Conservation (phyloP, 768 basidiomycete genomes). For the Obba rivulosa region DNA sequence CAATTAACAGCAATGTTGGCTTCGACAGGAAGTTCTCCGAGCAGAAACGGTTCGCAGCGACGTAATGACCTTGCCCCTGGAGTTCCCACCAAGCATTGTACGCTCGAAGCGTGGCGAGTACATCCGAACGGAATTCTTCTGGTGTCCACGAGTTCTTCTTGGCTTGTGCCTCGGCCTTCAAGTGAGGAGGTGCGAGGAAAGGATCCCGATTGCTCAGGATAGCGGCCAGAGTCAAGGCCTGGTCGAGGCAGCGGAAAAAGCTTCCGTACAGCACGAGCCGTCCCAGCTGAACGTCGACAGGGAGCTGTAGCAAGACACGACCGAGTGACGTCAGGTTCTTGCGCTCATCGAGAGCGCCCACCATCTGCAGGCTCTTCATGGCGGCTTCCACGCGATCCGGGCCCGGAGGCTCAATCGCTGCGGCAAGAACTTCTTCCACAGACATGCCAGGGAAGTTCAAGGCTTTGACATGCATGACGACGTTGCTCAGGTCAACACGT, state of each 20-base stretch:
- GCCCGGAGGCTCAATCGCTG: constrained; percentile 86
- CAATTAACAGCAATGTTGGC: constrained; percentile 75
- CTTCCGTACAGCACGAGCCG: constrained; percentile 84
- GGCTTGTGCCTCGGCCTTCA: constrained; percentile 63
- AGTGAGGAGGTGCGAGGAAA: constrained; percentile 77
- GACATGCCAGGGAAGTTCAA: constrained; percentile 82
- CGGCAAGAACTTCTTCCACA: constrained; percentile 81
- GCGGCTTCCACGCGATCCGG: constrained; percentile 71
- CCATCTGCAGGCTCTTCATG: constrained; percentile 73
- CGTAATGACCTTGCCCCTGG: constrained; percentile 61
- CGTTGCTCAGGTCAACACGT: constrained; percentile 80
- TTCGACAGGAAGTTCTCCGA: constrained; percentile 84
- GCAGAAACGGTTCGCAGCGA: constrained; percentile 69
- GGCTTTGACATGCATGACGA: constrained; percentile 96
- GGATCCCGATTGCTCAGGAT: constrained; percentile 88
- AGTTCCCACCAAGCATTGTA: constrained; percentile 78
- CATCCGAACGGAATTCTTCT: constrained; percentile 77
- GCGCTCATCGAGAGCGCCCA: constrained; percentile 75
- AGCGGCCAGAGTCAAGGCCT: constrained; percentile 85
- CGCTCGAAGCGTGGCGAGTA: constrained; percentile 71
- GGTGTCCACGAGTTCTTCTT: constrained; percentile 79
- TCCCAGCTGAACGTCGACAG: constrained; percentile 87
- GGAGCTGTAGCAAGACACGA: constrained; percentile 80
- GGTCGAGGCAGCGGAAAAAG: constrained; percentile 90
- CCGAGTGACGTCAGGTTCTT: constrained; percentile 84